These are phyloP conservation scores for Achaetomiella virescens DNA, from an alignment of 495 filamentous ascomycete genomes.

Conservation along the genomic window DNA sequence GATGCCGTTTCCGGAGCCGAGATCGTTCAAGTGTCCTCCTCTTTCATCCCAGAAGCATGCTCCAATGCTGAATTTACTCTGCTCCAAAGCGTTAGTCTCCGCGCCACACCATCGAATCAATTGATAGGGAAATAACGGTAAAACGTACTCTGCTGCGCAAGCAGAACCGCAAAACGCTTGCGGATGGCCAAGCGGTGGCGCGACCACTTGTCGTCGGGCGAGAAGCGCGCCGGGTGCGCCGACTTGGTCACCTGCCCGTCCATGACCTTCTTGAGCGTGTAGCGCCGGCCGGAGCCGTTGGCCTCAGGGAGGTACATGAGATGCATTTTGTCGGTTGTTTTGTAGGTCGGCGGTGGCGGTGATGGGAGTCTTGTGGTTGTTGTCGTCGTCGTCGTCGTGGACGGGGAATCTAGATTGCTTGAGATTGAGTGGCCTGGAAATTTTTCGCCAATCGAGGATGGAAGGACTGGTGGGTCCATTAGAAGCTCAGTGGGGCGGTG, in stretches of 20 bases:
- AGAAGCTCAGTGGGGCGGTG: no score
- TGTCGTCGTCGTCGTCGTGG: neutral
- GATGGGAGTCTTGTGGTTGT: neutral
- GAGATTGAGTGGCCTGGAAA: neutral
- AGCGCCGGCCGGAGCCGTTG: slow-evolving; percentile 60
- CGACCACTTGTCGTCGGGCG: slow-evolving; percentile 96
- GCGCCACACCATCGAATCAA: no score
- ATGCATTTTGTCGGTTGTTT: slow-evolving; percentile 52
- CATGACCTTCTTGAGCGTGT: slow-evolving; percentile 81
- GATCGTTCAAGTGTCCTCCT: neutral
- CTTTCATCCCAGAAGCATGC: neutral
- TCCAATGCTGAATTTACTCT: neutral
- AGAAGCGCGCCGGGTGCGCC: slow-evolving; percentile 94
- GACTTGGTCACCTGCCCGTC: slow-evolving; percentile 81
- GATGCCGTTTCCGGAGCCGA: neutral
- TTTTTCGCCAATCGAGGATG: slow-evolving; percentile 1
- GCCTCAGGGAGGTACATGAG: slow-evolving; percentile 78
- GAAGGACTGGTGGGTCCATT: neutral
- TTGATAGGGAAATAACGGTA: neutral
- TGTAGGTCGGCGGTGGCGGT: neutral
- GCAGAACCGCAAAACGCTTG: slow-evolving; percentile 78
- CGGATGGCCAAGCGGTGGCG: slow-evolving; percentile 89
- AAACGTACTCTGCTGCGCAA: slow-evolving; percentile 73
- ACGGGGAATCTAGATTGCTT: neutral
- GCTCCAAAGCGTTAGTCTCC: no score